phyloP scores from a whole-genome alignment of 2,329 filamentous ascomycete genomes.

The Erysiphe pulchra region DNA sequence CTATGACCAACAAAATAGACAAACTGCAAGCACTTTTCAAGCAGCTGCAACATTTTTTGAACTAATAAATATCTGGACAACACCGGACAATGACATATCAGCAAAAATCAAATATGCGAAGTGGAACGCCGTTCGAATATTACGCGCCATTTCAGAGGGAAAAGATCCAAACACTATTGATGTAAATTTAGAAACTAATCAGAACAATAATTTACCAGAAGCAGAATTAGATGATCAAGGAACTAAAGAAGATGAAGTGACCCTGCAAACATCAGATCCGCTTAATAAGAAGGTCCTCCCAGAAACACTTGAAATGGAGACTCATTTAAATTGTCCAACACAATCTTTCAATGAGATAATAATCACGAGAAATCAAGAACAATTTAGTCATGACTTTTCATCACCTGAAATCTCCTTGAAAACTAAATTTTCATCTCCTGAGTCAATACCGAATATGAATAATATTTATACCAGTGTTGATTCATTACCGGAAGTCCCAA shows the following conservation, averaged over 20 bases:
- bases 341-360: too few species aligned
- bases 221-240: slow-evolving; percentile 41
- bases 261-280: slow-evolving; percentile 15
- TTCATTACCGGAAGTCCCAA: too few species aligned
- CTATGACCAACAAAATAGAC: slow-evolving; percentile 21
- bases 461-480: too few species aligned
- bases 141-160: slow-evolving; percentile 72
- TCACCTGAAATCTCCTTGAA: too few species aligned
- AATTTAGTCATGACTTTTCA: too few species aligned
- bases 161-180: slow-evolving; percentile 84
- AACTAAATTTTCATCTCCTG: too few species aligned
- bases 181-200: slow-evolving; percentile 31
- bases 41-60: slow-evolving; percentile 85
- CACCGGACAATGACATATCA: slow-evolving; percentile 45
- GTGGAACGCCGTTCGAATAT: slow-evolving; percentile 77
- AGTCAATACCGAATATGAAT: too few species aligned
- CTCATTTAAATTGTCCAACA: too few species aligned
- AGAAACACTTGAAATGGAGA: too few species aligned
- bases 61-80: slow-evolving; percentile 60
- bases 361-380: too few species aligned
- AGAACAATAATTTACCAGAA: slow-evolving; percentile 19
- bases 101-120: slow-evolving; percentile 92
- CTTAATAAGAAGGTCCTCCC: slow-evolving; percentile 26
- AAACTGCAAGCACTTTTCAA: slow-evolving; percentile 84
- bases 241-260: slow-evolving; percentile 26